Conservation (phyloP, 2,329 filamentous ascomycete genomes). For the Ambrosiella beaveri region DNA sequence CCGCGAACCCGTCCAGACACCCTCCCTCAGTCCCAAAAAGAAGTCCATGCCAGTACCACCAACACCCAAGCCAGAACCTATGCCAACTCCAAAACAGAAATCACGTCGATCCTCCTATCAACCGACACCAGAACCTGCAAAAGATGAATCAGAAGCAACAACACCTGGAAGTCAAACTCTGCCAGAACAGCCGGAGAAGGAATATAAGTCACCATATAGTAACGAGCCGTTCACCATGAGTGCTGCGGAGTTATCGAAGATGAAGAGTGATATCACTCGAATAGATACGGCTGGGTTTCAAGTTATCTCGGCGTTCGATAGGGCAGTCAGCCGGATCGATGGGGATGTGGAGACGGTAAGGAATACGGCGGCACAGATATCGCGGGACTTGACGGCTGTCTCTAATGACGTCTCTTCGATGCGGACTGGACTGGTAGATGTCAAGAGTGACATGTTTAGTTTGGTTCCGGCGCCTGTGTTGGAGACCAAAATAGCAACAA, state of each 20-base stretch:
- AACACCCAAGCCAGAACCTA: slow-evolving; percentile 15
- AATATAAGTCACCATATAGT: not conserved
- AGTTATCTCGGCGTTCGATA: slow-evolving; percentile 22
- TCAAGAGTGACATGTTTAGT: slow-evolving; percentile 5
- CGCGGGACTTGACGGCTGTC: slow-evolving; percentile 16
- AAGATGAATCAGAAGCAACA: not conserved
- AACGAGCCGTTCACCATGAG: slow-evolving; percentile 2
- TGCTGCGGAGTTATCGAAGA: slow-evolving; percentile 1
- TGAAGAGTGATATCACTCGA: slow-evolving; percentile 20
- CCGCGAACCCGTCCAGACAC: not conserved
- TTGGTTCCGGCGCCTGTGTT: not conserved
- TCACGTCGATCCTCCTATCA: not conserved
- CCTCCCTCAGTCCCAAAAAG: slow-evolving; percentile 18
- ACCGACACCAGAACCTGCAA: not conserved
- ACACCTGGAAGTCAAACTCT: too few relatives aligned
- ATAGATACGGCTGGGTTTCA: slow-evolving; percentile 23
- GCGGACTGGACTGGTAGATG: slow-evolving; percentile 16
- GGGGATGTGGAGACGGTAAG: slow-evolving; percentile 20
- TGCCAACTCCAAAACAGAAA: slow-evolving; percentile 8
- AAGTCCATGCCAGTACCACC: slow-evolving; percentile 17
- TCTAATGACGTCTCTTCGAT: slow-evolving; percentile 18
- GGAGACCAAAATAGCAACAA: not conserved
- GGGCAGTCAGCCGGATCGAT: slow-evolving; percentile 21
- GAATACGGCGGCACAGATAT: slow-evolving; percentile 17
- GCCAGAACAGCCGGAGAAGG: too few relatives aligned